phyloP scores from a whole-genome alignment of 2,329 filamentous ascomycete genomes.

The Penicillium fuscoglaucum region DNA sequence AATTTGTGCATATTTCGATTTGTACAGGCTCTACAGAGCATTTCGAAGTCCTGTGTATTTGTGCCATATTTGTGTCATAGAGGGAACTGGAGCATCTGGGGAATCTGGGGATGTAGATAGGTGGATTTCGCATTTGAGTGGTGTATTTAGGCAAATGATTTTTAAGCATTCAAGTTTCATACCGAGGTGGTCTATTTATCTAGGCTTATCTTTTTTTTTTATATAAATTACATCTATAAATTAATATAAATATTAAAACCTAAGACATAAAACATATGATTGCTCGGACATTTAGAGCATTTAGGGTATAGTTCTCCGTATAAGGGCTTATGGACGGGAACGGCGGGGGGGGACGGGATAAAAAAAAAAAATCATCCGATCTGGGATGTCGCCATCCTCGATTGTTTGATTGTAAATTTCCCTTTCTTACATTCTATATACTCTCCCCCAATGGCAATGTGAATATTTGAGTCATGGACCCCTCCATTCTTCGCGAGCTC shows the following conservation, averaged over 20 bases:
- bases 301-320: background rate
- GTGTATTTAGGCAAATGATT: slow-evolving; percentile 13
- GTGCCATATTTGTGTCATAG: slow-evolving; percentile 18
- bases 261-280: background rate
- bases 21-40: slow-evolving; percentile 16
- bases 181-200: background rate
- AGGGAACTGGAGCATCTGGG: slow-evolving; percentile 28
- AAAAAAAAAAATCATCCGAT: slow-evolving; percentile 4
- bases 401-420: background rate
- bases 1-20: slow-evolving; percentile 28
- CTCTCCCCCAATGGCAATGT: slow-evolving; percentile 1
- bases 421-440: background rate
- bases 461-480: slow-evolving; percentile 40
- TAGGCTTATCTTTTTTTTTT: background rate
- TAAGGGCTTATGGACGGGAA: background rate
- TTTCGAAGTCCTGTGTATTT: slow-evolving; percentile 16
- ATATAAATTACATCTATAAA: slow-evolving; percentile 3
- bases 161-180: slow-evolving; percentile 1
- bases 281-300: background rate
- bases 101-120: slow-evolving; percentile 27
- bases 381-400: slow-evolving; percentile 19
- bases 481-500: slow-evolving; percentile 55
- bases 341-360: background rate
- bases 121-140: slow-evolving; percentile 8
- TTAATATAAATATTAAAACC: background rate